phyloP scores from a whole-genome alignment of 495 filamentous ascomycete species.

The Neurospora sp. region DNA sequence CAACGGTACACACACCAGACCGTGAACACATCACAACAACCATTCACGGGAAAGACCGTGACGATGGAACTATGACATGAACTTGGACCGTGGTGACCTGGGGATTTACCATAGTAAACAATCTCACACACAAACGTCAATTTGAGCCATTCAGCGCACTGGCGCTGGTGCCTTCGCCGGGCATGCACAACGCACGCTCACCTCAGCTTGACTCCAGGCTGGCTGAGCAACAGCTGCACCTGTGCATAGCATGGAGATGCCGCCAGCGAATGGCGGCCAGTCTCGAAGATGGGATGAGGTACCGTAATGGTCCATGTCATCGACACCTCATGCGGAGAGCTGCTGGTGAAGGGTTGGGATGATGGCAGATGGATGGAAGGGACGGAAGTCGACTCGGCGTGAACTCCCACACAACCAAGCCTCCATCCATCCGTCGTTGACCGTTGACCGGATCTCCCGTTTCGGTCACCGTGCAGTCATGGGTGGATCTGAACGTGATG shows the following conservation, averaged over 20 bases:
- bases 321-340: not conserved
- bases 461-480: not conserved
- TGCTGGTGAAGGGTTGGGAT: conserved; percentile 1
- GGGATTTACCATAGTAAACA: not conserved
- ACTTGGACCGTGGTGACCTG: not conserved
- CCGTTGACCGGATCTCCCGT: not conserved
- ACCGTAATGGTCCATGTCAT: not conserved
- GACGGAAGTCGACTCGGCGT: not conserved
- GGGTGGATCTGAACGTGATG: not conserved
- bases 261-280: not conserved
- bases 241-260: not conserved
- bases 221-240: not conserved
- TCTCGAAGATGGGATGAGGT: not conserved
- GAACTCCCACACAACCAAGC: not conserved
- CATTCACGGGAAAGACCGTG: not conserved
- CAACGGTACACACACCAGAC: not conserved
- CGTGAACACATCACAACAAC: not conserved
- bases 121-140: not conserved
- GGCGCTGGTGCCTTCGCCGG: not conserved
- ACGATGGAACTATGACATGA: not conserved
- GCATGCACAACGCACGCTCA: not conserved
- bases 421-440: not conserved
- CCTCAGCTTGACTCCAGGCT: not conserved
- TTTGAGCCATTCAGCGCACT: not conserved
- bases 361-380: not conserved